Evolutionary conservation across 202 grass and related monocot species (phyloP), one percentile per base, ranked within the genome.

Genomic region (Cymbopogon flexuosus): DNA sequence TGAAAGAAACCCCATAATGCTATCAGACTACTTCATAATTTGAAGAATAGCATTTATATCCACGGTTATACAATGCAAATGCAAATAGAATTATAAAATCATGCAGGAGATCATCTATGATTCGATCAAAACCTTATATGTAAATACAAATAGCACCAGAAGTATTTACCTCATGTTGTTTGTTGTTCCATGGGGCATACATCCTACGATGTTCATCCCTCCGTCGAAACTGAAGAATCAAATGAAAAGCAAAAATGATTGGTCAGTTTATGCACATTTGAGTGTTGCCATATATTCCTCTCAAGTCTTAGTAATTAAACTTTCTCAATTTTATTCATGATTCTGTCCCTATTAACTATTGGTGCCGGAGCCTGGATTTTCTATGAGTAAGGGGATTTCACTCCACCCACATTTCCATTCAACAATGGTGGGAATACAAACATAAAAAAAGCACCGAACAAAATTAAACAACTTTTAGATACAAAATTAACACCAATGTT

Each of bases 171-270:
- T 88, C 87, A 69, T 8, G 31, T 59, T 54, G 14, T 77, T 40
- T 88, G 56, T 33, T 51, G 62, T 31, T 51, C 23, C 54, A 78
- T 57, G 69, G 21, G 57, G 8, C 23, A 46, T 41, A 79, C 12
- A 1, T 27, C 61, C 41, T 42, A 29, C 39, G 70, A 70, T 67
- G 40, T 24, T 74, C 71, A 56, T 82, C 87, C 78, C 65, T 83
- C 58, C 51, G 37, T 41, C 33, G n/a, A 93, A 83, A 81, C 91
- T 86, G 79, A 80, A 85, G 63, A 85, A 72, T 83, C 46, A 29
- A 64, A 75, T 21, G 51, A 11, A 73, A 85, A 83, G 23, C 23
- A 69, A 61, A 85, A 84, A 90, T 3, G 12, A 37, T 49, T 59
- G 42, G 76, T 83, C 43, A 86, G 54, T 65, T 62, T 40, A 68